Evolutionary conservation across 768 basidiomycete species (phyloP), one percentile per base, ranked within the genome.

Genomic region (Chlorophyllum brunneum): DNA sequence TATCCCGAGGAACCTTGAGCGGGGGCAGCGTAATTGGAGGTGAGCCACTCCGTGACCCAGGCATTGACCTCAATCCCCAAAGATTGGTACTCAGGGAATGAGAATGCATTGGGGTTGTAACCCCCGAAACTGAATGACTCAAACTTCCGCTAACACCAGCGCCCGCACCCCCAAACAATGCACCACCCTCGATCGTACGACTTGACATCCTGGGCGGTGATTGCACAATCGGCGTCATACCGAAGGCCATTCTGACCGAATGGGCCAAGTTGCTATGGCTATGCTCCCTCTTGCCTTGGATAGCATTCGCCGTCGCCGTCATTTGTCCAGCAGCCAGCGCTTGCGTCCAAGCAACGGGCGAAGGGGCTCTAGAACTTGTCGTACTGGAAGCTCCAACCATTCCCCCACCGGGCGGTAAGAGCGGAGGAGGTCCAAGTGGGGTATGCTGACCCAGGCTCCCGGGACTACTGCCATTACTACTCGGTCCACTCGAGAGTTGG

Each of bases 231-330:
- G 90, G 91, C 5, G 92, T 93, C 89, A 94, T 95, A 3, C 88
- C 91, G 58, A 97, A 97, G 42, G 92, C 93, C 27, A 85, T 75
- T 33, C 89, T 83, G 20, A 95, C 86, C 0, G 86, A 89, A 62
- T 91, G 88, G 3, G 88, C 90, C 31, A 95, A 79, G 61, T 88
- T 83, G 54, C 81, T 78, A 54, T 83, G 79, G 33, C 70, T 71
- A 24, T 67, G 59, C 43, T 59, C 34, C 33, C 61, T 65, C 47
- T 62, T 54, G 37, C 49, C n/a, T 61, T 59, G 26, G 57, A 26
- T 56, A 48, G 40, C 66, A 61, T 48, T 65, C 56, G 42, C 62
- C 56, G 37, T 56, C 45, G 23, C 58, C n/a, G 9, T 58, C 58
- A 22, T 59, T 56, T 53, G 51, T 7, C 51, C 51, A 5, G 51